Evolutionary conservation across 2,329 filamentous ascomycete genomes (phyloP), one percentile per base, ranked within the genome.

Genomic region (Gliomastix tumulicola): DNA sequence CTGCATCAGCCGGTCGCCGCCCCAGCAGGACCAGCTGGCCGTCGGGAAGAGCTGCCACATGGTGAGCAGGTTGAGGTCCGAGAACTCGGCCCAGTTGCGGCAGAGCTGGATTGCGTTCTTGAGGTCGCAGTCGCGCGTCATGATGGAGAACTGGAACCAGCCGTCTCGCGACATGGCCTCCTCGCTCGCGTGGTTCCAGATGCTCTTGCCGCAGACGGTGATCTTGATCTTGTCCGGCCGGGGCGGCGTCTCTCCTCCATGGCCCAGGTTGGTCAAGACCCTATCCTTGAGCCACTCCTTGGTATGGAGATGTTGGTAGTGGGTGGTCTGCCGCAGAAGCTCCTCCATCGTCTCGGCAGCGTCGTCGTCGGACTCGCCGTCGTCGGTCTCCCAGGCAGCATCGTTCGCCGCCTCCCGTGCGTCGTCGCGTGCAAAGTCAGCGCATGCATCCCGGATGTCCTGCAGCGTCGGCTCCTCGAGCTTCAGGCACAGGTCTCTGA

Each of bases 121-220:
- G 4, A 55, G 35, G 8, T 49, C 39, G 11, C 51, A 55, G 15
- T 53, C 51, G 17, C 54, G 55, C 3, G 50, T 50, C 30, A 55
- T 46, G 33, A 53, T 40, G 4, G 48, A 51, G 33, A 54, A 55
- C n/a, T 55, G 50, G 5, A 55, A 42, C 51, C 51, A 55, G 3
- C 51, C 49, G n/a, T 54, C 51, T 35, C 51, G 42, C 3, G 50
- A 50, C 51, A 55, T 55, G 3, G 51, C 46, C 5, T 45, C 50
- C 20, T 53, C 47, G 19, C 50, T 54, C 3, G 51, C 41, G 16
- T 55, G 48, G 19, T 53, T 49, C 48, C 51, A 55, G n/a, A 55
- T 49, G 19, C 38, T 51, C 18, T 49, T 50, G 7, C 48, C 49
- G 9, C 49, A 54, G 6, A 55, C 44, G 0, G 36, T 49, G 0